Evolutionary conservation across 2,329 filamentous ascomycete species (phyloP).

Genomic region (Aspergillus jensenii): DNA sequence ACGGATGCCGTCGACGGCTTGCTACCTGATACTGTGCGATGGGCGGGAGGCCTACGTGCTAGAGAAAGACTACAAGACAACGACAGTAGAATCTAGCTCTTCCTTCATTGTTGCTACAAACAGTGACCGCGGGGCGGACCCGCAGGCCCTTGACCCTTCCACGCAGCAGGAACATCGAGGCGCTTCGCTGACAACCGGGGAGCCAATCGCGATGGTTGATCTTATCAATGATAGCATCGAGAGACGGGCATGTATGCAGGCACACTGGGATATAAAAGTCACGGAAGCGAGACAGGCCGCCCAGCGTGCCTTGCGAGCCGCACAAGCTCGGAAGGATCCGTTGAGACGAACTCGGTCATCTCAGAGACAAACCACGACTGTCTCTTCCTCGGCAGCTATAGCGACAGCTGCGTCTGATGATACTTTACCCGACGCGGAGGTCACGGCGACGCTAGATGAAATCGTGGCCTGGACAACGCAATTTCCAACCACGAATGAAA

Average conservation of each 20-base stretch:
- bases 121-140: conserved; percentile 44
- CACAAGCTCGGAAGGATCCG: conserved; percentile 9
- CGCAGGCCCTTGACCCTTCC: background rate
- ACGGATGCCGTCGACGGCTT: conserved; percentile 49
- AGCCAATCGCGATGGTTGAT: conserved; percentile 22
- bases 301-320: background rate
- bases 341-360: conserved; percentile 20
- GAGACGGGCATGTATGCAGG: conserved; percentile 36
- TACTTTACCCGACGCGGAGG: conserved; percentile 1
- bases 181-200: conserved; percentile 16
- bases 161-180: conserved; percentile 20
- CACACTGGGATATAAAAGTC: conserved; percentile 39
- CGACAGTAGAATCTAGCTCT: conserved; percentile 44
- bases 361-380: conserved; percentile 6
- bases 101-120: conserved; percentile 60
- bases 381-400: background rate
- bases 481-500: conserved; percentile 57
- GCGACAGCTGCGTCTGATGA: background rate
- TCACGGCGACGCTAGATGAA: conserved; percentile 30
- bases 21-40: conserved; percentile 58
- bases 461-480: conserved; percentile 51
- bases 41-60: conserved; percentile 49
- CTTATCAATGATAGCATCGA: conserved; percentile 36
- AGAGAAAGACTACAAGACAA: conserved; percentile 56
- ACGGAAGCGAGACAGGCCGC: conserved; percentile 12